Percentiles rank a stretch among this genome's conserved stretches.
These are phyloP conservation scores for Exobasidium cylindrosporum DNA, from an alignment of 1,284 basidiomycete species.

Conservation along the genomic window DNA sequence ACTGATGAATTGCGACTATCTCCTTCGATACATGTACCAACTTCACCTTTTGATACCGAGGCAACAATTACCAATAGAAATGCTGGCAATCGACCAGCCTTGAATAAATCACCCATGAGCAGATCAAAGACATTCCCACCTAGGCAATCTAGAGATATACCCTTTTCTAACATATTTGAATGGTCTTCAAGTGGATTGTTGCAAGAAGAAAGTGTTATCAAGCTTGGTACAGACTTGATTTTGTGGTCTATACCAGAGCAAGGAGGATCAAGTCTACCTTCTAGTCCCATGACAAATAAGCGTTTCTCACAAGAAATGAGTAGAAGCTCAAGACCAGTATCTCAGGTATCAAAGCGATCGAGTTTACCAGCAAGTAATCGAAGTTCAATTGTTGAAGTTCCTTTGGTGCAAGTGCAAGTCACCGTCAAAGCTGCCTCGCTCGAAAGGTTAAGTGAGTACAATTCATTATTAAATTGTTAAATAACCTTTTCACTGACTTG, in stretches of 20 bases:
- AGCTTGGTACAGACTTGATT: slow-evolving; percentile 39
- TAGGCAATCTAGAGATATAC: slow-evolving; percentile 22
- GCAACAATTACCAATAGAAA: slow-evolving; percentile 29
- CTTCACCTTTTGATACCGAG: slow-evolving; percentile 4
- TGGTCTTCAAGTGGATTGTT: slow-evolving; percentile 17
- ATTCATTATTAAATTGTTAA: too few relatives aligned
- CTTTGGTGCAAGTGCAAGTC: slow-evolving; percentile 22
- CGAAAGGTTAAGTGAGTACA: slow-evolving; percentile 31
- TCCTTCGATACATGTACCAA: background rate
- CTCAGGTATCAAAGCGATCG: slow-evolving; percentile 44
- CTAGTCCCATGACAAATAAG: slow-evolving; percentile 37
- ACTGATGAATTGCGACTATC: background rate
- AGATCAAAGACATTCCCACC: slow-evolving; percentile 19
- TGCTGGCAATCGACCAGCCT: slow-evolving; percentile 14
- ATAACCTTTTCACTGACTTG: background rate
- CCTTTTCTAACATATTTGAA: slow-evolving; percentile 34
- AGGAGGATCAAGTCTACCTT: slow-evolving; percentile 27
- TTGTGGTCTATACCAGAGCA: slow-evolving; percentile 26
- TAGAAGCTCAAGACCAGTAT: slow-evolving; percentile 33
- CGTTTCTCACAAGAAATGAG: slow-evolving; percentile 47
- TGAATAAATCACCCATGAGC: slow-evolving; percentile 14
- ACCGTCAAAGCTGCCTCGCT: slow-evolving; percentile 40
- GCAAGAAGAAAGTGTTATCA: slow-evolving; percentile 17
- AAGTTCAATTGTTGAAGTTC: slow-evolving; percentile 41
- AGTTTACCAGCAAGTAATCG: slow-evolving; percentile 46